Conservation (phyloP, 129 eudicot genomes). For the Cynara cardunculus region DNA sequence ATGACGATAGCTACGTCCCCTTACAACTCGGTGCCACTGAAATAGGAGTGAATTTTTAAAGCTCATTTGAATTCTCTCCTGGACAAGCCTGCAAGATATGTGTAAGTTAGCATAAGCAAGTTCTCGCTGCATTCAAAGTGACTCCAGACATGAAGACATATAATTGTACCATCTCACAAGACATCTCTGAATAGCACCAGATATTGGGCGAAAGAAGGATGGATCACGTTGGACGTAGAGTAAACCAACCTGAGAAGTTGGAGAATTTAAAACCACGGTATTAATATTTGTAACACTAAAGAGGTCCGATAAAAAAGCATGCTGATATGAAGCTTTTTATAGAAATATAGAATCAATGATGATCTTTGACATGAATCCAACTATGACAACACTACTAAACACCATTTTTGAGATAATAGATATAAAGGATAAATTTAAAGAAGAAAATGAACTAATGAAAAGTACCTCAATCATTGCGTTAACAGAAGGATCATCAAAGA, state of each 20-base stretch:
- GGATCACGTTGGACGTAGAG: slow-evolving; percentile 90
- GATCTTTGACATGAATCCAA: slow-evolving; percentile 7
- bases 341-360: neutral
- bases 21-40: slow-evolving; percentile 67
- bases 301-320: neutral
- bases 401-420: neutral
- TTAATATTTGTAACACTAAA: neutral
- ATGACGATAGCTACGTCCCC: slow-evolving; percentile 96
- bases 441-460: neutral
- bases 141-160: neutral
- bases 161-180: slow-evolving; percentile 82
- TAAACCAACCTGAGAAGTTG: slow-evolving; percentile 68
- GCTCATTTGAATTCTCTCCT: slow-evolving; percentile 62
- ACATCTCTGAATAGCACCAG: slow-evolving; percentile 87
- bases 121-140: neutral
- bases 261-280: neutral
- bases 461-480: slow-evolving; percentile 78
- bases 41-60: slow-evolving; percentile 34
- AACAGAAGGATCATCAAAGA: slow-evolving; percentile 88
- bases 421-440: neutral
- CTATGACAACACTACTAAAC: slow-evolving; percentile 5
- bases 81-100: slow-evolving; percentile 64
- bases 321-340: slow-evolving; percentile 10
- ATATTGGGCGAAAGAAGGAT: slow-evolving; percentile 76
- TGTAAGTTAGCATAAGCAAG: slow-evolving; percentile 17